These are phyloP conservation scores for Calonectria multiphialidica DNA, from an alignment of 2,329 filamentous ascomycete genomes.

Conservation along the genomic window DNA sequence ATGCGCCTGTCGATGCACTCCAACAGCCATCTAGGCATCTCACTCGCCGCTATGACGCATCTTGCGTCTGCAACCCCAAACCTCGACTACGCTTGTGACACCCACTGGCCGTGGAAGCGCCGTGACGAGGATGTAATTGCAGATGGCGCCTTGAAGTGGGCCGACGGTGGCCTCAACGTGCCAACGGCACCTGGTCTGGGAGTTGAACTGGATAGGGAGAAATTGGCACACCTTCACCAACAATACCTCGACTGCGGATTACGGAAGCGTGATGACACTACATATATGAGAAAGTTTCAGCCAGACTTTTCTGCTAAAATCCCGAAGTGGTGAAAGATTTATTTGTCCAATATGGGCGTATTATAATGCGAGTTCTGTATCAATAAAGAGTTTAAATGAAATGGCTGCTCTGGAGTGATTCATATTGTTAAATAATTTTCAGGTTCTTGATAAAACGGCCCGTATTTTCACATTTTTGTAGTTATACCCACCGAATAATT, in stretches of 20 bases:
- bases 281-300: conserved; percentile 51
- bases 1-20: conserved; percentile 58
- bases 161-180: conserved; percentile 50
- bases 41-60: conserved; percentile 57
- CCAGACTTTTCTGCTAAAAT: conserved; percentile 50
- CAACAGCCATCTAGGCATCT: conserved; percentile 57
- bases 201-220: conserved; percentile 52
- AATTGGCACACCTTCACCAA: conserved; percentile 49
- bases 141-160: conserved; percentile 52
- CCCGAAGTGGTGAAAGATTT: conserved; percentile 46
- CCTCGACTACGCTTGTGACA: conserved; percentile 57
- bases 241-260: conserved; percentile 54
- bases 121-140: conserved; percentile 55
- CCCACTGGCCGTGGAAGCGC: conserved; percentile 59
- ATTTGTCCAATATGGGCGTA: not conserved
- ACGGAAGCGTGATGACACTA: conserved; percentile 52
- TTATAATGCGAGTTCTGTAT: not conserved
- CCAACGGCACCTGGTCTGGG: conserved; percentile 51
- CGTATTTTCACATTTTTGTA: too few species aligned
- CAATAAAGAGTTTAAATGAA: not conserved
- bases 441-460: too few species aligned
- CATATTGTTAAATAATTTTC: too few species aligned
- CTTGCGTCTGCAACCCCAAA: conserved; percentile 55
- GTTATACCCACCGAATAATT: too few species aligned
- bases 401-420: not conserved